Percentiles rank a stretch among this genome's conserved stretches.
Evolutionary conservation across 208 protist genomes (phyloP).

Genomic region (Leishmania tarentolae): DNA sequence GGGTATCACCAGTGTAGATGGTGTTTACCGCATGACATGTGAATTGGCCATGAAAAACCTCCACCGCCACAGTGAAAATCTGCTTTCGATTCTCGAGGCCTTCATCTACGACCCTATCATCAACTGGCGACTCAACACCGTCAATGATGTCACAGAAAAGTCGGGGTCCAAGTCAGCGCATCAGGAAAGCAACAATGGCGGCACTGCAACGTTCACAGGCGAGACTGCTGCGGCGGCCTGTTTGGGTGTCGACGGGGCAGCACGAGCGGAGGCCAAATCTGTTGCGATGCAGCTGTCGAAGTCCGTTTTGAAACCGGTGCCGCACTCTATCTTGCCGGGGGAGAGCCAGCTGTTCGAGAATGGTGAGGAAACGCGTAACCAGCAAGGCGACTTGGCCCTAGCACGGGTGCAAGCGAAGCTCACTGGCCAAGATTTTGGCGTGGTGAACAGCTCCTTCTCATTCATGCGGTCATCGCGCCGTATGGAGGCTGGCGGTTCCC

Average conservation of each 20-base stretch:
- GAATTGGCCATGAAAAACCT: constrained; percentile 98
- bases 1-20: constrained; percentile 98
- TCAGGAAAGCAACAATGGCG: constrained; percentile 16
- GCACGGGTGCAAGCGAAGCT: constrained; percentile 88
- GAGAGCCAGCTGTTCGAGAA: constrained; percentile 35
- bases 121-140: constrained; percentile 97
- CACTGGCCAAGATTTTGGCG: constrained; percentile 86
- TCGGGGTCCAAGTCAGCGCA: constrained; percentile 26
- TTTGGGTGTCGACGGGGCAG: constrained; percentile 9
- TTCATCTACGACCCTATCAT: constrained; percentile 99
- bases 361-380: constrained; percentile 78
- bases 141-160: constrained; percentile 21
- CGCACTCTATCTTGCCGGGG: constrained; percentile 13
- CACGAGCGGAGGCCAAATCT: constrained; percentile 30
- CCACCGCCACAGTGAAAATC: constrained; percentile 97
- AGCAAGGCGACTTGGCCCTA: constrained; percentile 83
- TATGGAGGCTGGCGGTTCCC: constrained; percentile 17
- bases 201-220: constrained; percentile 2
- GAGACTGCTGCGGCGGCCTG: constrained; percentile 7
- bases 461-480: constrained; percentile 46
- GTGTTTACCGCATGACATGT: constrained; percentile 97
- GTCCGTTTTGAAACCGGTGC: constrained; percentile 57
- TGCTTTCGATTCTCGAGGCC: constrained; percentile 99
- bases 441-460: constrained; percentile 68
- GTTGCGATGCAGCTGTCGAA: constrained; percentile 77